These are phyloP conservation scores for Aspergillus novoparasiticus DNA, from an alignment of 2,329 filamentous ascomycete genomes.

Conservation along the genomic window DNA sequence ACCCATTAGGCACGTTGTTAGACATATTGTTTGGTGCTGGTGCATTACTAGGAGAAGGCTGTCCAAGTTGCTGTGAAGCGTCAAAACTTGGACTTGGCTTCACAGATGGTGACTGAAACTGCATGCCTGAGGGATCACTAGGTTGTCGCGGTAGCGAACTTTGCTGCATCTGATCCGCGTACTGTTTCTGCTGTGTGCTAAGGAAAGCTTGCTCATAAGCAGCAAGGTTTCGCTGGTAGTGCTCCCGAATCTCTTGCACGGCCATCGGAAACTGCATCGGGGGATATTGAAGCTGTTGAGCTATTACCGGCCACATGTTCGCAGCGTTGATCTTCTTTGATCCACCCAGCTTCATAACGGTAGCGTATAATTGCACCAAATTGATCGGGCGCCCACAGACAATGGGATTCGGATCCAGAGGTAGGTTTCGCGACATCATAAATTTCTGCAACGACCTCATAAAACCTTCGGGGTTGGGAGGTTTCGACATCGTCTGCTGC, in stretches of 20 bases:
- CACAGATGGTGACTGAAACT: constrained; percentile 47
- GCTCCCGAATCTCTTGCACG: constrained; percentile 66
- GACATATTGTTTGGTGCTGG: constrained; percentile 34
- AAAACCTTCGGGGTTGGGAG: constrained; percentile 64
- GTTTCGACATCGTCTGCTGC: constrained; percentile 46
- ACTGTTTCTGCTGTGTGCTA: constrained; percentile 47
- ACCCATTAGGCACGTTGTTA: constrained; percentile 41
- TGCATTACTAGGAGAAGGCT: constrained; percentile 36
- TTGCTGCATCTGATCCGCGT: constrained; percentile 47
- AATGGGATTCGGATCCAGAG: constrained; percentile 72
- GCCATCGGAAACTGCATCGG: constrained; percentile 67
- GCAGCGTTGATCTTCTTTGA: constrained; percentile 71
- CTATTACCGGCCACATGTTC: constrained; percentile 74
- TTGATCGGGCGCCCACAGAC: constrained; percentile 75
- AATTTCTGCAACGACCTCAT: constrained; percentile 76
- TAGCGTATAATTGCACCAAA: constrained; percentile 75
- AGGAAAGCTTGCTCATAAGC: constrained; percentile 68
- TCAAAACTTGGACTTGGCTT: constrained; percentile 56
- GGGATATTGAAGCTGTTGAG: constrained; percentile 63
- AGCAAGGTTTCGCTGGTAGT: constrained; percentile 75
- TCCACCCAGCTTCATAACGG: constrained; percentile 75
- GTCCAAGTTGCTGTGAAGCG: constrained; percentile 33
- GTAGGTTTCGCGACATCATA: constrained; percentile 72
- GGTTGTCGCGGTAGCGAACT: constrained; percentile 43
- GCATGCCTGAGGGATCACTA: constrained; percentile 42